Conservation (phyloP, 108 stramenopile genomes). For the Cyclostephanos invisitatus region DNA sequence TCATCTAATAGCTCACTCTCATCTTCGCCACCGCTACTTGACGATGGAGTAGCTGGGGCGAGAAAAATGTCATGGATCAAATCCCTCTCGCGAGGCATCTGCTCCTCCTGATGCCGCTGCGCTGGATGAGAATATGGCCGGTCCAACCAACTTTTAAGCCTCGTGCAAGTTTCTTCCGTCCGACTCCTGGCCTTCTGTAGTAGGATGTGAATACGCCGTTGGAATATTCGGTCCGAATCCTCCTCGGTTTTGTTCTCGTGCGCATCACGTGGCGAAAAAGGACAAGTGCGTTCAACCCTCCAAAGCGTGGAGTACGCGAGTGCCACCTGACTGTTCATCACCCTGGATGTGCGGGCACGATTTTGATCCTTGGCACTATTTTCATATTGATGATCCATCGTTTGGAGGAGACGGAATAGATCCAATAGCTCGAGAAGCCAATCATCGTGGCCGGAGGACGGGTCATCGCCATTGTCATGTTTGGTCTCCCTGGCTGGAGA, state of each 20-base stretch:
- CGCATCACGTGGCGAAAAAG: slow-evolving; percentile 3
- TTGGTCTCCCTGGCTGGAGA: not conserved
- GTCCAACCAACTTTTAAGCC: slow-evolving; percentile 27
- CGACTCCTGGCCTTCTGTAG: slow-evolving; percentile 12
- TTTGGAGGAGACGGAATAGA: slow-evolving; percentile 29
- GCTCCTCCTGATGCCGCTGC: slow-evolving; percentile 3
- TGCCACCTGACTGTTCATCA: slow-evolving; percentile 27
- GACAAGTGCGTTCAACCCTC: slow-evolving; percentile 21
- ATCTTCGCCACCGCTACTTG: not conserved
- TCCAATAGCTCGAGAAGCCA: slow-evolving; percentile 23
- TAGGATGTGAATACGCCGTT: slow-evolving; percentile 19
- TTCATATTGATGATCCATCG: slow-evolving; percentile 21
- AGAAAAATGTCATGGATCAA: slow-evolving; percentile 42
- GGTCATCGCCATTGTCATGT: not conserved
- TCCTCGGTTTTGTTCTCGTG: slow-evolving; percentile 11
- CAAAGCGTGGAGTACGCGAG: slow-evolving; percentile 13
- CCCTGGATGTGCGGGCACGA: not conserved
- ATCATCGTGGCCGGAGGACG: slow-evolving; percentile 11
- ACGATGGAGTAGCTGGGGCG: slow-evolving; percentile 9
- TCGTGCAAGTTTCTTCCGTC: slow-evolving; percentile 17
- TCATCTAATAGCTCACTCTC: slow-evolving; percentile 7
- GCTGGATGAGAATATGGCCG: slow-evolving; percentile 8
- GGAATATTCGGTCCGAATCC: slow-evolving; percentile 14
- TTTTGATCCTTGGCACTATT: not conserved
- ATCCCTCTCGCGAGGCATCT: slow-evolving; percentile 17